Evolutionary conservation across 306 rosid species (phyloP).

Genomic region (Lathyrus aphaca): DNA sequence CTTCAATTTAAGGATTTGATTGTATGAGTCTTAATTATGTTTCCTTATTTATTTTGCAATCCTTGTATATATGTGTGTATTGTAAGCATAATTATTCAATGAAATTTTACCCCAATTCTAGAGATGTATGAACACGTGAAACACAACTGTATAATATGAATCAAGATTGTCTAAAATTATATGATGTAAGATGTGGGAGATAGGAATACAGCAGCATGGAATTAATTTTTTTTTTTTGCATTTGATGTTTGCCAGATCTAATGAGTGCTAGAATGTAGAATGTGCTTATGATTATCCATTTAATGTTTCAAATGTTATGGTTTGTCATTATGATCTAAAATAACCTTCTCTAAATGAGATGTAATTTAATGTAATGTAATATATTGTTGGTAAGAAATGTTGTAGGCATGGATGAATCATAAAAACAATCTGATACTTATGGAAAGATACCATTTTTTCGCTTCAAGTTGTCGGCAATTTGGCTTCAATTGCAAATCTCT

Average conservation of each 20-base stretch:
- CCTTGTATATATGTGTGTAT: too few relatives aligned
- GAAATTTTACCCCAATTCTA: too few relatives aligned
- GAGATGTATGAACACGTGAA: background rate
- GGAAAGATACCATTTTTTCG: slow-evolving; percentile 92
- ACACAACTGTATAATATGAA: slow-evolving; percentile 6
- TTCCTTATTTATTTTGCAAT: too few relatives aligned
- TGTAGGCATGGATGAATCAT: slow-evolving; percentile 90
- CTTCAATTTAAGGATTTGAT: too few relatives aligned
- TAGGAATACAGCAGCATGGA: slow-evolving; percentile 6
- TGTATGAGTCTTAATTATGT: too few relatives aligned
- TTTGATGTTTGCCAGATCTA: background rate
- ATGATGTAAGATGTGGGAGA: background rate
- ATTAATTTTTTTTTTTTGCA: slow-evolving; percentile 22
- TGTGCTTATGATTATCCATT: slow-evolving; percentile 7
- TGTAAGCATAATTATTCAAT: too few relatives aligned
- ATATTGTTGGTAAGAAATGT: slow-evolving; percentile 29
- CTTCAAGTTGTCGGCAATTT: slow-evolving; percentile 84
- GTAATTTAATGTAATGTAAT: slow-evolving; percentile 23
- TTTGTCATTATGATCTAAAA: slow-evolving; percentile 20
- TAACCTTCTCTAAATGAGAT: slow-evolving; percentile 3
- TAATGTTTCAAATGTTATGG: slow-evolving; percentile 25
- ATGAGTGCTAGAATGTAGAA: slow-evolving; percentile 2
- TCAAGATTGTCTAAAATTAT: background rate
- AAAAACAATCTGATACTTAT: slow-evolving; percentile 75
- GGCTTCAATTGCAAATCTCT: slow-evolving; percentile 78